Base-by-base conservation (phyloP, 2,329 filamentous ascomycete species). In the Venturia asperata region DNA sequence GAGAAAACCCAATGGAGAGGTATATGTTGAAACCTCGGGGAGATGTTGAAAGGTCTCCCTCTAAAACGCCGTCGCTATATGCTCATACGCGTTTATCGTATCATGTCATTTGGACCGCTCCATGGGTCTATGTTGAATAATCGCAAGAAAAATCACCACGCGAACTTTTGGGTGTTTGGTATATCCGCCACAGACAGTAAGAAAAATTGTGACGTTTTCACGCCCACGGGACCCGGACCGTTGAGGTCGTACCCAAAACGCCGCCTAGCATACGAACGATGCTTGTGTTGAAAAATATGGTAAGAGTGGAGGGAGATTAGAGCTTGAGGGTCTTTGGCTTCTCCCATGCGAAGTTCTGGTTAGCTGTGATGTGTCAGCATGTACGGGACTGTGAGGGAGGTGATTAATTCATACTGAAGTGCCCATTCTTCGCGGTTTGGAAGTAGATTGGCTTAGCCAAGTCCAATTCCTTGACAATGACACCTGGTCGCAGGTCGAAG, bases 401-500 rank as follows among this genome's bases (percentile, higher is more conserved):
- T 19, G 27, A 37, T 27, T 27, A 6, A 17, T 24, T 37, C 52
- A n/a, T 58, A 58, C 52, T 64, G 82, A 99, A 99, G 87, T 99
- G 94, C 74, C 94, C 94, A 83, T 97, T 97, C 90, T 97, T 97
- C 81, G 94, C 94, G 66, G 94, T 99, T 84, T 93, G 86, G 85
- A 87, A 87, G 88, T 99, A 99, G 84, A 97, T 97, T 77, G 94
- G 94, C 81, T 92, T 91, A 79, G 87, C 89, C 70, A 99, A 86
- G 82, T 94, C 89, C 70, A 99, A 89, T 82, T 97, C 92, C 83
- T 91, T 91, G 81, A 97, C 94, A 74, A 99, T 97, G 78, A 97
- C 92, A 87, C 94, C 94, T 66, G 94, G 94, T 75, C 94, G 88
- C 79, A 99, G 87, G 82, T 99, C 92, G 77, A 99, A 99, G 89